These are phyloP conservation scores for Aspergillus diversus DNA, from an alignment of 495 filamentous ascomycete species.

Conservation along the genomic window DNA sequence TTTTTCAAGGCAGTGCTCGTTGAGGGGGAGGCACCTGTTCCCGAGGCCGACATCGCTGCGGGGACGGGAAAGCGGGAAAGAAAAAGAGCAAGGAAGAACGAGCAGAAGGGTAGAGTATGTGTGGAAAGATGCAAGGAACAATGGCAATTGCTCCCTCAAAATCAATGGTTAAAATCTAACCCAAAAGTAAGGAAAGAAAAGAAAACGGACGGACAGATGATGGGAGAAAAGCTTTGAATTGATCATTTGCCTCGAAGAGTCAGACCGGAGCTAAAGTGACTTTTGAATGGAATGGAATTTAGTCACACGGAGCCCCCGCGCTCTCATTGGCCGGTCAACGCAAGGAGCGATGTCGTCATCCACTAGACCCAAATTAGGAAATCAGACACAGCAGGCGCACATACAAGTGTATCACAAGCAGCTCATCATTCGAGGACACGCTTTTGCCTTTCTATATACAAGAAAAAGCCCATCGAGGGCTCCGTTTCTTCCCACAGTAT, in stretches of 20 bases:
- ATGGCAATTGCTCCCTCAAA: neutral
- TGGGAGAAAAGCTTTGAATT: slow-evolving; percentile 12
- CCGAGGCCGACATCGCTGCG: slow-evolving; percentile 54
- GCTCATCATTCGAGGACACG: neutral
- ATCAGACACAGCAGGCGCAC: slow-evolving; percentile 1
- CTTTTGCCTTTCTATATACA: slow-evolving; percentile 20
- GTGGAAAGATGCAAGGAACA: neutral
- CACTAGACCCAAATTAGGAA: slow-evolving; percentile 17
- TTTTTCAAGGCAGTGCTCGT: slow-evolving; percentile 58
- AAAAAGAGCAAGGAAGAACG: neutral
- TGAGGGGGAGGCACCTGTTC: slow-evolving; percentile 37
- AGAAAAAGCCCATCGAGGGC: neutral
- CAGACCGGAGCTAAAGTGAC: slow-evolving; percentile 14
- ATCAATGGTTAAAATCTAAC: slow-evolving; percentile 1
- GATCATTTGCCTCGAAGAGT: slow-evolving; percentile 26
- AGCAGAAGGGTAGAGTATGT: neutral
- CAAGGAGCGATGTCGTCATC: slow-evolving; percentile 27
- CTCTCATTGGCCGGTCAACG: slow-evolving; percentile 20
- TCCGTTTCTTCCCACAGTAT: neutral
- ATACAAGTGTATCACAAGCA: slow-evolving; percentile 1
- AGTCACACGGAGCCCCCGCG: slow-evolving; percentile 10
- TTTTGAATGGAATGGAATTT: slow-evolving; percentile 11
- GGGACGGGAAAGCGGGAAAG: slow-evolving; percentile 28
- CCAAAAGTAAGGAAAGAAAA: slow-evolving; percentile 1
- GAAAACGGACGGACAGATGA: slow-evolving; percentile 8